Evolutionary conservation across 208 protist genomes (phyloP).

Genomic region (Naegleria gruberi): DNA sequence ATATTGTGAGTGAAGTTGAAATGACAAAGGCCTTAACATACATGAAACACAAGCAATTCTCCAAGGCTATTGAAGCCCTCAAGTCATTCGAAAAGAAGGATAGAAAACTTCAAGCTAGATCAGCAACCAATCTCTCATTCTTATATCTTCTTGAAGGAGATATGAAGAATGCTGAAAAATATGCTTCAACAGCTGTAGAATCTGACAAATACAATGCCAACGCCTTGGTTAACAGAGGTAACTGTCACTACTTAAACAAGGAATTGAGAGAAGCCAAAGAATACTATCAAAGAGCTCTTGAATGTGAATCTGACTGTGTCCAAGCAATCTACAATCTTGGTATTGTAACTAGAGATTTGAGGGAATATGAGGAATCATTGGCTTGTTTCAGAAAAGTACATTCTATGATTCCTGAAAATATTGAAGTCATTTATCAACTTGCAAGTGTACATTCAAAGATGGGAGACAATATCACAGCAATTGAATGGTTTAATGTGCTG

Average conservation of each 20-base stretch:
- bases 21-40: slow-evolving; percentile 88
- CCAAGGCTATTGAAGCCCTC: slow-evolving; percentile 78
- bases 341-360: slow-evolving; percentile 73
- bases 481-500: slow-evolving; percentile 53
- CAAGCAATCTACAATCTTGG: slow-evolving; percentile 95
- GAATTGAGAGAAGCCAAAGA: slow-evolving; percentile 78
- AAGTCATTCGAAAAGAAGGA: slow-evolving; percentile 92
- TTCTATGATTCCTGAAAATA: slow-evolving; percentile 70
- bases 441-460: slow-evolving; percentile 76
- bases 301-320: slow-evolving; percentile 87
- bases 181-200: slow-evolving; percentile 83
- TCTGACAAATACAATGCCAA: slow-evolving; percentile 91
- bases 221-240: slow-evolving; percentile 93
- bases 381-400: slow-evolving; percentile 87
- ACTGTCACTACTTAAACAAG: slow-evolving; percentile 74
- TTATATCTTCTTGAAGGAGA: slow-evolving; percentile 96
- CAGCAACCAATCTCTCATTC: slow-evolving; percentile 92
- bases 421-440: slow-evolving; percentile 87
- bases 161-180: slow-evolving; percentile 84
- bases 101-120: slow-evolving; percentile 65
- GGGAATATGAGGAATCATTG: slow-evolving; percentile 78
- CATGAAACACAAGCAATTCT: slow-evolving; percentile 82
- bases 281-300: slow-evolving; percentile 84
- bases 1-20: slow-evolving; percentile 79
- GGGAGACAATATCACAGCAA: slow-evolving; percentile 39